These are phyloP conservation scores for Penicillium frequentans DNA, from an alignment of 2,329 filamentous ascomycete genomes.

Conservation along the genomic window DNA sequence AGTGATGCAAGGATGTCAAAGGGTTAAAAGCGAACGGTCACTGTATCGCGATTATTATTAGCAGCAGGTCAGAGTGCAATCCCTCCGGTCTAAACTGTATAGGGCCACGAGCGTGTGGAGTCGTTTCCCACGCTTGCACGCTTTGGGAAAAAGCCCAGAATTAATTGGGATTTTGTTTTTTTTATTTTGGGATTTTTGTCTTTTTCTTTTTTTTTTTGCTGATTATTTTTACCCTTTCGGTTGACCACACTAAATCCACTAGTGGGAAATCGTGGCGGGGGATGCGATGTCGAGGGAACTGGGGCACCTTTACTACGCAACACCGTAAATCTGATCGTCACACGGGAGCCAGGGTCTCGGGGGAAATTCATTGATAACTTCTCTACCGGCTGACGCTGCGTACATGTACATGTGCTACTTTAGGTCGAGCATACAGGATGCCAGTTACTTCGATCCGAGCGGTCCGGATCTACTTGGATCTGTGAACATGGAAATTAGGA, in stretches of 20 bases:
- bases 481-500: not conserved
- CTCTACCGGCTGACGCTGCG: not conserved
- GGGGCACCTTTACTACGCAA: not conserved
- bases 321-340: constrained; percentile 5
- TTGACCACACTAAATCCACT: constrained; percentile 10
- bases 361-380: not conserved
- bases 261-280: constrained; percentile 30
- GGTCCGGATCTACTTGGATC: constrained; percentile 4
- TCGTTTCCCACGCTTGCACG: constrained; percentile 10
- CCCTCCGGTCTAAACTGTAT: constrained; percentile 22
- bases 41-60: constrained; percentile 28
- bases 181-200: not conserved
- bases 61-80: constrained; percentile 25
- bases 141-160: constrained; percentile 4
- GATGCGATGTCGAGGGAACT: constrained; percentile 20
- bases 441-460: not conserved
- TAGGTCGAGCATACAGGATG: not conserved
- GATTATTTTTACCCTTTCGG: not conserved
- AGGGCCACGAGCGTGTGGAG: constrained; percentile 22
- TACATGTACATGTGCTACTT: not conserved
- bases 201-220: not conserved
- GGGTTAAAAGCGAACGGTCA: constrained; percentile 26
- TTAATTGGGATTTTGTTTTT: not conserved
- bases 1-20: constrained; percentile 26
- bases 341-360: constrained; percentile 16